Base-by-base conservation (phyloP, 176 grass and related monocot genomes). In the Oryza glaberrima region DNA sequence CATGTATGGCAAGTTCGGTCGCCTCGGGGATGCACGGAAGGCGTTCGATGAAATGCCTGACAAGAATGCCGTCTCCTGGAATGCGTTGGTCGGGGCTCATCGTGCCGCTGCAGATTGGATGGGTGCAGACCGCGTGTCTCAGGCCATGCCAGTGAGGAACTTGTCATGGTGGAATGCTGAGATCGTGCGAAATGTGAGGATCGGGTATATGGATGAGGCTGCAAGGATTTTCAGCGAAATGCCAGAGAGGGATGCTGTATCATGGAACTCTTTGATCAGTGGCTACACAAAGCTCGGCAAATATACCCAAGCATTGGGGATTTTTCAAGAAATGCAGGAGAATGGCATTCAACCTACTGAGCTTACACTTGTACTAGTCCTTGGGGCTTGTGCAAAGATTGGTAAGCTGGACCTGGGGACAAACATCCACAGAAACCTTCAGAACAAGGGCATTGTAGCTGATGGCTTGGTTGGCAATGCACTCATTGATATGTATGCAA, bases 401-500 rank as follows among this genome's bases (percentile, higher is more conserved):
- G 78, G 77, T 9, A 70, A 82, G 4, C 46, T 92, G 46, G 82
- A 91, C 43, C 64, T 91, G 16, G 92, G 95, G 25, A 83, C 65
- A 2, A 26, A 34, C 77, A 63, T 94, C 60, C 95, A 97, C 60
- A 73, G 22, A 36, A 89, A 89, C 80, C 63, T 97, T n/a, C 58
- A 40, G 2, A 35, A 0, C 34, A 28, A 28, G 28, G 85, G 75
- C 25, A 82, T 90, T 68, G n/a, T 58, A 28, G 84, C 84, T 76
- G 86, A 97, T 89, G 90, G 95, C 0, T 97, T 90, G 72, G 75
- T 91, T 32, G 88, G 88, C 11, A 97, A 88, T 11, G 86, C 84
- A 7, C 74, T 97, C 44, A 67, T 97, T 1, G 88, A 97, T 78
- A 94, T 97, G 92, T 94, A 97, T 46, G 86, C 88, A 12, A 97